Conservation (phyloP, 1,284 basidiomycete species). For the Meripilus lineatus region DNA sequence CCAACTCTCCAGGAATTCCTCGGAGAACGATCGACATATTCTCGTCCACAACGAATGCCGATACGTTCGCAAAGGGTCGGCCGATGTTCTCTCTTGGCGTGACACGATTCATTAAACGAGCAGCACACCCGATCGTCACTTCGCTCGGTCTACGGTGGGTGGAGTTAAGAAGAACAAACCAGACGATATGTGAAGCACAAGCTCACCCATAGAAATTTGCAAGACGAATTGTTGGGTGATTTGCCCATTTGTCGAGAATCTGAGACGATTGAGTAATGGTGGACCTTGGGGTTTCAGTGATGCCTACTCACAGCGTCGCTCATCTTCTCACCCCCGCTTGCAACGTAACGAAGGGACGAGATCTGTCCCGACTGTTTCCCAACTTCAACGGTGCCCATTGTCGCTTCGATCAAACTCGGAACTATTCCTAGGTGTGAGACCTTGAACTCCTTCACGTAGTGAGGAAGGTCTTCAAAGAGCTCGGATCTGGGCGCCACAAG, state of each 20-base stretch:
- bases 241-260: slow-evolving; percentile 49
- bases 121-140: slow-evolving; percentile 49
- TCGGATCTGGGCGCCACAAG: slow-evolving; percentile 40
- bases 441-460: slow-evolving; percentile 36
- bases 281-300: neutral
- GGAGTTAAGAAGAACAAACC: too few relatives aligned
- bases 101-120: slow-evolving; percentile 37
- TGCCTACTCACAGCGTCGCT: slow-evolving; percentile 39
- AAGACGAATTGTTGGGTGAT: slow-evolving; percentile 38
- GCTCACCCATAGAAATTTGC: slow-evolving; percentile 48
- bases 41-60: slow-evolving; percentile 35
- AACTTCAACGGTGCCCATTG: slow-evolving; percentile 36
- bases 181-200: slow-evolving; percentile 16
- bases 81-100: slow-evolving; percentile 45
- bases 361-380: slow-evolving; percentile 19
- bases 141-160: slow-evolving; percentile 31
- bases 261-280: slow-evolving; percentile 15
- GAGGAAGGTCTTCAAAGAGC: slow-evolving; percentile 42
- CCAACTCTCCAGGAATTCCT: slow-evolving; percentile 45
- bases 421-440: slow-evolving; percentile 51
- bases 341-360: slow-evolving; percentile 39
- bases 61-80: slow-evolving; percentile 30
- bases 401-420: slow-evolving; percentile 50
- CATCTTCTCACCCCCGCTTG: slow-evolving; percentile 51
- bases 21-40: slow-evolving; percentile 37